A percentile compares a stretch with the other conserved stretches of the same genome.
phyloP scores from a whole-genome alignment of 1,284 basidiomycete species.

The Schizophyllum commune region DNA sequence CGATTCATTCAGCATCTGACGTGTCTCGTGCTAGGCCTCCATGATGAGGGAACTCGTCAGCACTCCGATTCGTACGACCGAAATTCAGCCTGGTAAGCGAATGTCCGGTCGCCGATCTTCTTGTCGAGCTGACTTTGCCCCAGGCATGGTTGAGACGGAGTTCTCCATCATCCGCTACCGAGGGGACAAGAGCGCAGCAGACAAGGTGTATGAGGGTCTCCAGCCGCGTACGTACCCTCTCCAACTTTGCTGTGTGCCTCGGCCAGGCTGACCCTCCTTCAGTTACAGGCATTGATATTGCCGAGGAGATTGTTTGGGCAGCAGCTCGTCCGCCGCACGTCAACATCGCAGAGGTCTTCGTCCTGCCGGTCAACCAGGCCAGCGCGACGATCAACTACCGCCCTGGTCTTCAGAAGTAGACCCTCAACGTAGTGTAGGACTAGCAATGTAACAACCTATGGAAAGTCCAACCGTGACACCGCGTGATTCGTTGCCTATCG shows the following conservation, averaged over 20 bases:
- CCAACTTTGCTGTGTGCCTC: neutral
- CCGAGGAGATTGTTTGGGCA: constrained; percentile 97
- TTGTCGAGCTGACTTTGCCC: constrained; percentile 6
- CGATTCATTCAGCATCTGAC: neutral
- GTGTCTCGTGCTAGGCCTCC: constrained; percentile 26
- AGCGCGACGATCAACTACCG: constrained; percentile 56
- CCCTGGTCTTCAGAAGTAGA: neutral
- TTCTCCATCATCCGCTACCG: constrained; percentile 87
- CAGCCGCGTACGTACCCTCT: constrained; percentile 53
- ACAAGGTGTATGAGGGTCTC: constrained; percentile 86
- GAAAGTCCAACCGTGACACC: no score
- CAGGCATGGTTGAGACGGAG: constrained; percentile 87
- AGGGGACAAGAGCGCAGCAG: constrained; percentile 74
- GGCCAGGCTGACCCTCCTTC: constrained; percentile 9
- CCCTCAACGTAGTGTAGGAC: neutral
- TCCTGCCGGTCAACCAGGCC: constrained; percentile 80
- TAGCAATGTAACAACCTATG: neutral
- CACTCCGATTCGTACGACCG: constrained; percentile 86
- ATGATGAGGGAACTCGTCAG: constrained; percentile 84
- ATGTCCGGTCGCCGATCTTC: neutral
- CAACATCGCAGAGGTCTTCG: constrained; percentile 74
- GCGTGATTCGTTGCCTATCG: no score
- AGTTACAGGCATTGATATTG: constrained; percentile 81
- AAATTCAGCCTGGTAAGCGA: constrained; percentile 77
- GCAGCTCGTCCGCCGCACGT: constrained; percentile 83